Conservation (phyloP, 2,329 filamentous ascomycete genomes). For the Oidium heveae region DNA sequence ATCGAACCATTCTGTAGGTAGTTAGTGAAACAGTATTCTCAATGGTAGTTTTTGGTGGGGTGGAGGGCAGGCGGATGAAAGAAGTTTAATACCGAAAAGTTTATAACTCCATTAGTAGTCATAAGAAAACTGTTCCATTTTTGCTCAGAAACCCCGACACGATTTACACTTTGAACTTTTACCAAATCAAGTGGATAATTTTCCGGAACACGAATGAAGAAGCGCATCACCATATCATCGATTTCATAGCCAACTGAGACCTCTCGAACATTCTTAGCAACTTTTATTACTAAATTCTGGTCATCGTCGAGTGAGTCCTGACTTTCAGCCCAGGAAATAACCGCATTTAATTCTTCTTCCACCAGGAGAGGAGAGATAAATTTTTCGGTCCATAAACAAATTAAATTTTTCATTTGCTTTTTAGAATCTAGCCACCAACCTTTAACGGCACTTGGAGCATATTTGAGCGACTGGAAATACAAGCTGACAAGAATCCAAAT, state of each 20-base stretch:
- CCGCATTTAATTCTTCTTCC: slow-evolving; percentile 36
- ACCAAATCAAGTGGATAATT: slow-evolving; percentile 67
- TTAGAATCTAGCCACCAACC: slow-evolving; percentile 66
- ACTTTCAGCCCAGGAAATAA: slow-evolving; percentile 36
- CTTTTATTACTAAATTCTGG: slow-evolving; percentile 37
- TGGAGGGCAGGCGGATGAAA: neutral
- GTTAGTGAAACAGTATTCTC: neutral
- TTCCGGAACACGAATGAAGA: slow-evolving; percentile 55
- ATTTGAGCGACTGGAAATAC: slow-evolving; percentile 59
- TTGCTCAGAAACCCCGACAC: slow-evolving; percentile 68
- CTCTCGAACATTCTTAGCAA: slow-evolving; percentile 46
- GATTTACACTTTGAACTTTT: slow-evolving; percentile 48
- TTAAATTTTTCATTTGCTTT: slow-evolving; percentile 52
- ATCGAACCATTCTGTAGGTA: slow-evolving; percentile 44
- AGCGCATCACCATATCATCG: slow-evolving; percentile 64
- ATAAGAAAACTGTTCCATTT: slow-evolving; percentile 86
- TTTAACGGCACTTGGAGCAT: slow-evolving; percentile 55
- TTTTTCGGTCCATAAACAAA: slow-evolving; percentile 68
- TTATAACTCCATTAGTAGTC: slow-evolving; percentile 76
- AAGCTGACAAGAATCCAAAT: slow-evolving; percentile 69
- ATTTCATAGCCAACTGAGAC: slow-evolving; percentile 66
- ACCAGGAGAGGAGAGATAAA: slow-evolving; percentile 54
- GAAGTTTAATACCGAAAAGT: slow-evolving; percentile 37
- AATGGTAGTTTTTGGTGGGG: neutral
- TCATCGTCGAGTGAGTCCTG: slow-evolving; percentile 27